Percentiles rank a stretch among this genome's conserved stretches.
These are phyloP conservation scores for Exophiala bonariae DNA, from an alignment of 2,329 filamentous ascomycete species.

Conservation along the genomic window DNA sequence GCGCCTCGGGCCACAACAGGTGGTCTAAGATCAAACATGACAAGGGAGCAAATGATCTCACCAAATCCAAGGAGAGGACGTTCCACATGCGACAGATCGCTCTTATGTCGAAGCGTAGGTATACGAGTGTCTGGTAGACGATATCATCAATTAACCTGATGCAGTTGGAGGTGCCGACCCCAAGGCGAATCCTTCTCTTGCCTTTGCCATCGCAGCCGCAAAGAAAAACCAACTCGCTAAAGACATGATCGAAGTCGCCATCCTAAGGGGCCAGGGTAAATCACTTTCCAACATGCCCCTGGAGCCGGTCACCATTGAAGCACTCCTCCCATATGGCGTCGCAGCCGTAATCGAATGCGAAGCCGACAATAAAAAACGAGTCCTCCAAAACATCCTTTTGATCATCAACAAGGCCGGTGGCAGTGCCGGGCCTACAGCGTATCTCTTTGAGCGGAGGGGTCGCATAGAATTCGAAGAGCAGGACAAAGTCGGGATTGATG, in stretches of 20 bases:
- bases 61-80: slow-evolving; percentile 71
- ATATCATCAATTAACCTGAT: not conserved
- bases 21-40: slow-evolving; percentile 97
- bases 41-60: slow-evolving; percentile 77
- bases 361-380: slow-evolving; percentile 76
- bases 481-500: slow-evolving; percentile 60
- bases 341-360: slow-evolving; percentile 69
- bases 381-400: slow-evolving; percentile 70
- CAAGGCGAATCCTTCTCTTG: slow-evolving; percentile 73
- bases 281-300: slow-evolving; percentile 72
- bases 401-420: slow-evolving; percentile 73
- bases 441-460: slow-evolving; percentile 82
- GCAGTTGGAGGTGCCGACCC: slow-evolving; percentile 74
- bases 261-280: slow-evolving; percentile 84
- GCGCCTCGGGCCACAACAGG: slow-evolving; percentile 73
- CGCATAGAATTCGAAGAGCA: slow-evolving; percentile 65
- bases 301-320: slow-evolving; percentile 51
- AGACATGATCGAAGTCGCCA: slow-evolving; percentile 76
- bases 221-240: slow-evolving; percentile 89
- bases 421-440: slow-evolving; percentile 70
- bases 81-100: slow-evolving; percentile 71
- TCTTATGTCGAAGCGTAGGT: slow-evolving; percentile 70
- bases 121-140: not conserved
- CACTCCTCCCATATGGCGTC: slow-evolving; percentile 50
- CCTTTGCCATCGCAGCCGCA: slow-evolving; percentile 69